phyloP scores from a whole-genome alignment of 179 eudicot species.

The Nepenthes alata region DNA sequence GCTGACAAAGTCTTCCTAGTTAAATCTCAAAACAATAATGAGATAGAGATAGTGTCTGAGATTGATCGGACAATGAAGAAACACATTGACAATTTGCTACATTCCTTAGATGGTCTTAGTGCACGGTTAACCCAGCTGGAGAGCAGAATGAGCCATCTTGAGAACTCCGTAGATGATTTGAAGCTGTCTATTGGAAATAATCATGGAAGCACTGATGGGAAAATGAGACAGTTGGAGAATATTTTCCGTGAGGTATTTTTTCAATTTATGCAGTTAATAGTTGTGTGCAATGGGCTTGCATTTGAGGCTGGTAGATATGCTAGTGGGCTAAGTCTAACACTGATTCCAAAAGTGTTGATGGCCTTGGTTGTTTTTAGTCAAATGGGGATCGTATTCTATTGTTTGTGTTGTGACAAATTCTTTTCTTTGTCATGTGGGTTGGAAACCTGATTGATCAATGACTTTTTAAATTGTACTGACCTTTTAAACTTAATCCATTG shows the following conservation, averaged over 20 bases:
- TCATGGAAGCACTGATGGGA: slow-evolving; percentile 37
- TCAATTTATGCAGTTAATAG: background rate
- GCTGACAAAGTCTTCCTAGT: slow-evolving; percentile 22
- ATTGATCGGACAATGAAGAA: slow-evolving; percentile 32
- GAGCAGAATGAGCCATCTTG: slow-evolving; percentile 35
- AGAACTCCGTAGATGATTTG: slow-evolving; percentile 43
- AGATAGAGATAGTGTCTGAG: slow-evolving; percentile 25
- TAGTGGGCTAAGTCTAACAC: background rate
- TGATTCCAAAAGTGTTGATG: too few species aligned
- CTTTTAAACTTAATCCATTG: too few species aligned
- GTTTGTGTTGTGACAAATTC: too few species aligned
- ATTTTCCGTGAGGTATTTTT: slow-evolving; percentile 38
- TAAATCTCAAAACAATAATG: slow-evolving; percentile 25
- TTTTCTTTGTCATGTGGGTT: too few species aligned
- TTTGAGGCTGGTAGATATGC: background rate
- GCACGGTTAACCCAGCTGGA: slow-evolving; percentile 42
- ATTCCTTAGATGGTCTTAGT: slow-evolving; percentile 35
- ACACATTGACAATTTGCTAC: slow-evolving; percentile 30
- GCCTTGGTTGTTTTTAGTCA: too few species aligned
- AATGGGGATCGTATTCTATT: too few species aligned
- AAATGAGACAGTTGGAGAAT: slow-evolving; percentile 40
- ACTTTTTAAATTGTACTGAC: too few species aligned
- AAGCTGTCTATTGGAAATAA: slow-evolving; percentile 30
- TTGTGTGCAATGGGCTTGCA: background rate
- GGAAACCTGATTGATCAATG: too few species aligned